These are phyloP conservation scores for Colletotrichum sp. DNA, from an alignment of 2,329 filamentous ascomycete genomes.

Conservation along the genomic window DNA sequence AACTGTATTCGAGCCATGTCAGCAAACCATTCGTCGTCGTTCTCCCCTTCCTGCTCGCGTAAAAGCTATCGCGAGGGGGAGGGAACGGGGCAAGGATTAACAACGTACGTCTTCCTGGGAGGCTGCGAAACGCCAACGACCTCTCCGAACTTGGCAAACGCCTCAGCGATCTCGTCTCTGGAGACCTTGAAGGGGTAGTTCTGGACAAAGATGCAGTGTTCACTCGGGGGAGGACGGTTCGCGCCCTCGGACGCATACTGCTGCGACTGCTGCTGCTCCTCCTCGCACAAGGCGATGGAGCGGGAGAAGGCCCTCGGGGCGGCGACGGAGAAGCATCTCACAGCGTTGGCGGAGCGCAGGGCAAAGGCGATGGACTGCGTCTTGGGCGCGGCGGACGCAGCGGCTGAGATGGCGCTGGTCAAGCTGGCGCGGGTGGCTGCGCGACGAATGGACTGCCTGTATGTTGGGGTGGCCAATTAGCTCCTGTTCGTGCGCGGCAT, in stretches of 20 bases:
- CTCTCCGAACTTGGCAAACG: constrained; percentile 54
- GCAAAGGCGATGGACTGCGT: constrained; percentile 9
- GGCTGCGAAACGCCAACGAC: constrained; percentile 21
- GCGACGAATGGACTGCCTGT: constrained; percentile 21
- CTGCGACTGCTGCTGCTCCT: neutral
- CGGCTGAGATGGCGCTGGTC: constrained; percentile 1
- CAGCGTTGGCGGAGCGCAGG: constrained; percentile 1
- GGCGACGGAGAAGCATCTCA: neutral
- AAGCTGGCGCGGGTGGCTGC: constrained; percentile 14
- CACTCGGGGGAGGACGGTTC: neutral
- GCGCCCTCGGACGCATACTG: neutral
- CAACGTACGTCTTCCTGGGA: neutral
- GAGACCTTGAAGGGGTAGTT: constrained; percentile 75
- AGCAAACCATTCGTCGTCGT: neutral
- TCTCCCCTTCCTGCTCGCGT: neutral
- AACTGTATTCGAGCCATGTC: neutral
- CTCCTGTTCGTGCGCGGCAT: neutral
- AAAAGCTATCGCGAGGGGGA: neutral
- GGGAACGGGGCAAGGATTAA: neutral
- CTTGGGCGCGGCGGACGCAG: constrained; percentile 3
- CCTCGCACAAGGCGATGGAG: neutral
- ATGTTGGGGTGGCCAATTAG: neutral
- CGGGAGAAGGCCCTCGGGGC: constrained; percentile 6
- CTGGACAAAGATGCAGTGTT: constrained; percentile 60
- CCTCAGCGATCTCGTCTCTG: constrained; percentile 61